A percentile compares a stretch with the other conserved stretches of the same genome.
Evolutionary conservation across 495 filamentous ascomycete genomes (phyloP).

Genomic region (Xylaria grammica): DNA sequence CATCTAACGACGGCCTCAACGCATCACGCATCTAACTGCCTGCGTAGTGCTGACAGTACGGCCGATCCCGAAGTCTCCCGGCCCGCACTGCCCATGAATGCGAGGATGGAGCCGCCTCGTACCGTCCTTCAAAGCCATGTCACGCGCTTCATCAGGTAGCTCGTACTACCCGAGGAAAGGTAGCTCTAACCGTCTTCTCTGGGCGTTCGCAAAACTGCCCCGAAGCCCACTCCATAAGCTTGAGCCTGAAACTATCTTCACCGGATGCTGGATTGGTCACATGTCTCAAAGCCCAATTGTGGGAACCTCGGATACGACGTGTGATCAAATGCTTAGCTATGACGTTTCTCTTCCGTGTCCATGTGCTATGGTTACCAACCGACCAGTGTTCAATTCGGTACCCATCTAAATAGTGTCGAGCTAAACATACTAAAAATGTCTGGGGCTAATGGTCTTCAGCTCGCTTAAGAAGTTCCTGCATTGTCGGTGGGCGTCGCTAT

Average conservation of each 20-base stretch:
- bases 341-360: background rate
- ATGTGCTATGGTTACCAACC: constrained; percentile 1
- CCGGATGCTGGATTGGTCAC: constrained; percentile 5
- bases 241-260: constrained; percentile 3
- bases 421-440: background rate
- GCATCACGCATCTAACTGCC: constrained; percentile 9
- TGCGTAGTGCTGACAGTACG: constrained; percentile 20
- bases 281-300: constrained; percentile 5
- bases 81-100: background rate
- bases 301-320: constrained; percentile 16
- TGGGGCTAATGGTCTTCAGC: background rate
- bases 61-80: constrained; percentile 13
- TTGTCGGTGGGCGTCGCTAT: constrained; percentile 1
- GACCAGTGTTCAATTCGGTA: background rate
- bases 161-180: constrained; percentile 1
- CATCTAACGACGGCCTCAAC: background rate
- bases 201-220: constrained; percentile 2
- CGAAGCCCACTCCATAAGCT: constrained; percentile 3
- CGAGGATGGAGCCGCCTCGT: constrained; percentile 6
- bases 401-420: background rate
- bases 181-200: background rate
- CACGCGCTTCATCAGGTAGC: constrained; percentile 10
- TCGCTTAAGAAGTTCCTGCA: background rate
- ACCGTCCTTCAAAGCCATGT: constrained; percentile 10
- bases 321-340: constrained; percentile 5